phyloP scores from a whole-genome alignment of 2,329 filamentous ascomycete species.

The Sphaerostilbella broomeana region DNA sequence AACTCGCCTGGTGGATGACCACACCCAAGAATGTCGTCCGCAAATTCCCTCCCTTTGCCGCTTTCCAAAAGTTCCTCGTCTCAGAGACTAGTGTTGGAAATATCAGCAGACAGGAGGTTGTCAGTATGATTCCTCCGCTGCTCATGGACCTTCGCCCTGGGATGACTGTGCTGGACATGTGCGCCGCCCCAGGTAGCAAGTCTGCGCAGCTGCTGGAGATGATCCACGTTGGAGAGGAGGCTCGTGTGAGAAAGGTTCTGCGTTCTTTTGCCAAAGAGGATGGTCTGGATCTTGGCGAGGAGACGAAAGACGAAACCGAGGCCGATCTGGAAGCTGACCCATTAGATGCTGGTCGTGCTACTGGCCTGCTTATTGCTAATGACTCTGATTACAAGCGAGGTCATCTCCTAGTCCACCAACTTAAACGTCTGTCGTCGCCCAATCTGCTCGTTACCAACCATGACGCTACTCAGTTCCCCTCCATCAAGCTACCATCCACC shows the following conservation, averaged over 20 bases:
- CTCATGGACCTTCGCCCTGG: conserved; percentile 86
- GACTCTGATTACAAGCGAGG: conserved; percentile 95
- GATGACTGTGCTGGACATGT: conserved; percentile 92
- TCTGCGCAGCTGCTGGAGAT: conserved; percentile 92
- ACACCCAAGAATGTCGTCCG: conserved; percentile 94
- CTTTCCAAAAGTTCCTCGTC: conserved; percentile 96
- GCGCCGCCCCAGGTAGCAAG: conserved; percentile 95
- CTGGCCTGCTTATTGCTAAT: conserved; percentile 88
- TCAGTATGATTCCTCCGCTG: conserved; percentile 97
- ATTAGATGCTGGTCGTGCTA: conserved; percentile 77
- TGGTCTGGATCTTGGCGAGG: conserved; percentile 43
- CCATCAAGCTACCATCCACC: conserved; percentile 68
- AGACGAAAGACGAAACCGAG: conserved; percentile 42
- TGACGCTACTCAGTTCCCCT: conserved; percentile 91
- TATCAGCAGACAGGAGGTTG: conserved; percentile 93
- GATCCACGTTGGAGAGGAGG: conserved; percentile 88
- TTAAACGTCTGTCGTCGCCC: conserved; percentile 92
- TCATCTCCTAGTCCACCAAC: conserved; percentile 95
- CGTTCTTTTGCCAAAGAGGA: conserved; percentile 56
- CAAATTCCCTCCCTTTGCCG: conserved; percentile 86
- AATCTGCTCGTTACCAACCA: conserved; percentile 97
- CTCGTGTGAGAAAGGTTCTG: conserved; percentile 67
- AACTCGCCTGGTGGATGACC: conserved; percentile 95
- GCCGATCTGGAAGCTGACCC: conserved; percentile 52
- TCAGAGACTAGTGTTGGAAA: conserved; percentile 96